Evolutionary conservation across 2,329 filamentous ascomycete species (phyloP), one percentile per base, ranked within the genome.

Genomic region (Trichoderma sp.): DNA sequence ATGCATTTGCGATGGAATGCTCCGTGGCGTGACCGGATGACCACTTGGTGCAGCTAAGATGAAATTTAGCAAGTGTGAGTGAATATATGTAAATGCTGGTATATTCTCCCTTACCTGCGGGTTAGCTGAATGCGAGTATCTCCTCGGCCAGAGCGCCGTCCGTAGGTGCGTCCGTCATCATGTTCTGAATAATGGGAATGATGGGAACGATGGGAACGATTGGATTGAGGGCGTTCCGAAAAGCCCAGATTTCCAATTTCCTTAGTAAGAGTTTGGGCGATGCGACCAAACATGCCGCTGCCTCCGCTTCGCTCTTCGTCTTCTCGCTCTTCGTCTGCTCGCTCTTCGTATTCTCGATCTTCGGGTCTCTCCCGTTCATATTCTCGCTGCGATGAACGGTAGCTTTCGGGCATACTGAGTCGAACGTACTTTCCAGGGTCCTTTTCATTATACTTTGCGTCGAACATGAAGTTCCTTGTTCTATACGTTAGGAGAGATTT

Each of bases 1-100:
- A 97, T 1, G 93, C 93, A 75, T 94, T 94, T 70, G 90, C 88
- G 70, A 97, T 94, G 0, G 93, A 97, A 77, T 95, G 93, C 74
- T 87, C 85, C 1, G 82, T 83, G 6, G 78, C 77, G 60, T 84
- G 81, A 2, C 84, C 84, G 15, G 81, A 76, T 2, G 84, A 87
- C 85, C 85, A 87, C 42, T 80, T 77, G 39, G 79, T 81, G 65
- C 79, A 81, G 72, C 84, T 86, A 13, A 27, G 27, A 1, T 27
- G 10, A 56, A 54, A 10, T 45, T 63, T 53, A 64, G 67, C 53
- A 5, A 35, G 3, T 10, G 7, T 58, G 35, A 5, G 5, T 25
- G n/a, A n/a, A n/a, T 25, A n/a, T 25, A 17, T 13, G 12, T n/a
- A 32, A 4, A 19, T 10, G 7, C 45, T 8, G 56, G 12, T 22